Evolutionary conservation across 495 filamentous ascomycete genomes (phyloP).

Genomic region (Delitschia confertaspora): DNA sequence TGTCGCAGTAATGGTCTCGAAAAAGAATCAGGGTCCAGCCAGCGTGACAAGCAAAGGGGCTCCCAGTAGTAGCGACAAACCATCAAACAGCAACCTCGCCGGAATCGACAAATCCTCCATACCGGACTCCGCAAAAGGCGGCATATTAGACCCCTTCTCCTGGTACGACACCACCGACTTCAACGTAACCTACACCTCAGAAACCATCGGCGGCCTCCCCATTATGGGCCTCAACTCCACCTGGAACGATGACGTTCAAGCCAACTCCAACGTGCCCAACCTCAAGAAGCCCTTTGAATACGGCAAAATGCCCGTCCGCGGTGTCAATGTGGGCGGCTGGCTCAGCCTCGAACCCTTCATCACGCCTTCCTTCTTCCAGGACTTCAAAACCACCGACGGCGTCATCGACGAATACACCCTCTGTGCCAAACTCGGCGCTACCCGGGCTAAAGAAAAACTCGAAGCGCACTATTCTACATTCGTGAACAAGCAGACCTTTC

Average conservation of each 20-base stretch:
- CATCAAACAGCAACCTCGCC: conserved; percentile 50
- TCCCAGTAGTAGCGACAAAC: conserved; percentile 31
- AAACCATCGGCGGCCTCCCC: conserved; percentile 72
- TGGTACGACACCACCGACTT: conserved; percentile 91
- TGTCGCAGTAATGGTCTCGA: conserved; percentile 61
- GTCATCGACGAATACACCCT: conserved; percentile 88
- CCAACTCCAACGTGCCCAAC: conserved; percentile 72
- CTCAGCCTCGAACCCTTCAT: conserved; percentile 92
- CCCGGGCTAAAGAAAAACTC: conserved; percentile 50
- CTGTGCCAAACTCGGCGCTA: conserved; percentile 55
- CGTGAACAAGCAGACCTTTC: conserved; percentile 72
- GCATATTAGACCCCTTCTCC: conserved; percentile 77
- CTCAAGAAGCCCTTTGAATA: conserved; percentile 71
- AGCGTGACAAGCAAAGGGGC: conserved; percentile 21
- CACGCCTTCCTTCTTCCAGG: conserved; percentile 76
- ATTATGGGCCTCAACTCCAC: conserved; percentile 81
- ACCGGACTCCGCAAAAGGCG: conserved; percentile 59
- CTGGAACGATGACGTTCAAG: conserved; percentile 73
- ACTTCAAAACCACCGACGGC: conserved; percentile 49
- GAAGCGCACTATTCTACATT: conserved; percentile 90
- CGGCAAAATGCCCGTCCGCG: conserved; percentile 66
- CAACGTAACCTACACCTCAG: conserved; percentile 87
- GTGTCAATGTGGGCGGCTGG: conserved; percentile 94
- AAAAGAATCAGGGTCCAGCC: conserved; percentile 44
- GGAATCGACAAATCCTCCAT: conserved; percentile 53